These are phyloP conservation scores for Naumovozyma castellii DNA, from an alignment of 805 yeast genomes.

Conservation along the genomic window DNA sequence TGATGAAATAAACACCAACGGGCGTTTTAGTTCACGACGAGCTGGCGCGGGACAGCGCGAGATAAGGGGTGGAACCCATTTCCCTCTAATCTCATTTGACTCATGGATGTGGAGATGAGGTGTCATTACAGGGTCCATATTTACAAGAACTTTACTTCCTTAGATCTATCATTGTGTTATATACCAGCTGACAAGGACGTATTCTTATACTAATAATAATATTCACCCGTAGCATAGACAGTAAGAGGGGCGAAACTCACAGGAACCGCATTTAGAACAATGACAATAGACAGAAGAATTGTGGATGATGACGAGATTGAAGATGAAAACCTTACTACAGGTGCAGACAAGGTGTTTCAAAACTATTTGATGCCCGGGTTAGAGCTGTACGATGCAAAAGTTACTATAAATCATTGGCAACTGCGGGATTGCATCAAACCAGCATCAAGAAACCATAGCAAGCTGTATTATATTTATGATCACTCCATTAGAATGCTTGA, in stretches of 20 bases:
- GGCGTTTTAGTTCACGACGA: not conserved
- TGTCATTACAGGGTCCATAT: too few relatives aligned
- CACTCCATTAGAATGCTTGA: constrained; percentile 42
- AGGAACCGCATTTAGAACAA: too few relatives aligned
- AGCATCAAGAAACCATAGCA: constrained; percentile 33
- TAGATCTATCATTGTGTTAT: too few relatives aligned
- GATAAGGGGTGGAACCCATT: not conserved
- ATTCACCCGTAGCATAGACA: too few relatives aligned
- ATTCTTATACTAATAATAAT: constrained; percentile 27
- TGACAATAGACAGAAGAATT: constrained; percentile 4
- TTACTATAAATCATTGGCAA: constrained; percentile 59
- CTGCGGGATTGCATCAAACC: constrained; percentile 62
- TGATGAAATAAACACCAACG: not conserved
- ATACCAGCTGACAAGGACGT: too few relatives aligned
- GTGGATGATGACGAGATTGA: constrained; percentile 8
- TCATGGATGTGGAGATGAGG: too few relatives aligned
- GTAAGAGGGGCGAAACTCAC: too few relatives aligned
- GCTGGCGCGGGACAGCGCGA: too few relatives aligned
- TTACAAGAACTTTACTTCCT: too few relatives aligned
- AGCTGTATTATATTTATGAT: constrained; percentile 50
- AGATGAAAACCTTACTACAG: constrained; percentile 19
- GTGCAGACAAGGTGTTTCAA: constrained; percentile 25
- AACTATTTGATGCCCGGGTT: constrained; percentile 28
- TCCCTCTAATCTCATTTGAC: too few relatives aligned
- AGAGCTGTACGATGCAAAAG: constrained; percentile 25